Conservation (phyloP, 192 early-diverging fungal species). For the Allomyces arbusculus region DNA sequence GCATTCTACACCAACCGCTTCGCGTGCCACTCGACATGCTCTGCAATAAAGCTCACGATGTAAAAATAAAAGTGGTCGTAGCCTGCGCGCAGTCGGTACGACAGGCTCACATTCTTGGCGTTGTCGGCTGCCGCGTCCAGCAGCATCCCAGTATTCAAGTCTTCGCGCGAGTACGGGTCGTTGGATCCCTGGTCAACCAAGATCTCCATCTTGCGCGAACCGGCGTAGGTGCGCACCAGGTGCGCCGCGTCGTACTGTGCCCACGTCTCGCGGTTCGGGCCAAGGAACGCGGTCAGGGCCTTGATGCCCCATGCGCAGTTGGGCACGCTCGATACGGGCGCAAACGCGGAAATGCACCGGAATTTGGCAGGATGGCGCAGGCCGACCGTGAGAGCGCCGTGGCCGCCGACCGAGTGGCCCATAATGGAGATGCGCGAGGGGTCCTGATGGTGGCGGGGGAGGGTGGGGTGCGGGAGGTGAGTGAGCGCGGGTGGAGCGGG, state of each 20-base stretch:
- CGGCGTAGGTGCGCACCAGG: constrained; percentile 29
- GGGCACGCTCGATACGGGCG: constrained; percentile 57
- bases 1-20: constrained; percentile 18
- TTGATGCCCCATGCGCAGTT: constrained; percentile 58
- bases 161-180: constrained; percentile 45
- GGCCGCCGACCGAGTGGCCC: constrained; percentile 70
- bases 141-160: constrained; percentile 43
- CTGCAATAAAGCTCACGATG: constrained; percentile 52
- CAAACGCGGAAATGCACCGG: constrained; percentile 56
- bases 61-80: constrained; percentile 86
- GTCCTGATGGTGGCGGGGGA: constrained; percentile 13
- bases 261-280: constrained; percentile 30
- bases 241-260: constrained; percentile 52
- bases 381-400: constrained; percentile 61
- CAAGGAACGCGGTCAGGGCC: constrained; percentile 57
- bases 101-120: constrained; percentile 22
- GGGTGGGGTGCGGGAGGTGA: not conserved
- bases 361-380: constrained; percentile 49
- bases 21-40: constrained; percentile 58
- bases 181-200: constrained; percentile 41
- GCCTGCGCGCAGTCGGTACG: constrained; percentile 48
- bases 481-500: not conserved
- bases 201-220: constrained; percentile 11
- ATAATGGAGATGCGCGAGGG: constrained; percentile 34
- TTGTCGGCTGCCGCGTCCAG: constrained; percentile 19